These are phyloP conservation scores for Diaporthe longicolla DNA, from an alignment of 2,329 filamentous ascomycete species.

Conservation along the genomic window DNA sequence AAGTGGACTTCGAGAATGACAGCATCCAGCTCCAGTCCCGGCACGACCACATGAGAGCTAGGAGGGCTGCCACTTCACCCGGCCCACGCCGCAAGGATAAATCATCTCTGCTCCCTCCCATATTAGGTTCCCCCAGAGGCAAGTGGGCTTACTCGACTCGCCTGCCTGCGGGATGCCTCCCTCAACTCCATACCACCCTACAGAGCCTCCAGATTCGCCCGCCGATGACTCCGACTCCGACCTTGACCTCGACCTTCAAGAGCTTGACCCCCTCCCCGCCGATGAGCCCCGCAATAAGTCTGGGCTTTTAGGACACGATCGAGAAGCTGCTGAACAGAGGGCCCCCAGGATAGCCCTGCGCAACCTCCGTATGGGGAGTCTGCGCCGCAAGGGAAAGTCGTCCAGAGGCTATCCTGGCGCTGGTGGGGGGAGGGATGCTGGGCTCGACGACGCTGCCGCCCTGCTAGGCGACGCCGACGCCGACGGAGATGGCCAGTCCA, in stretches of 20 bases:
- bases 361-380: slow-evolving; percentile 76
- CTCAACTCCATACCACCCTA: slow-evolving; percentile 64
- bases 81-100: slow-evolving; percentile 38
- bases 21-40: slow-evolving; percentile 42
- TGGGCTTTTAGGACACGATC: slow-evolving; percentile 64
- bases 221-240: slow-evolving; percentile 83
- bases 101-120: slow-evolving; percentile 33
- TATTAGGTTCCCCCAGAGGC: slow-evolving; percentile 31
- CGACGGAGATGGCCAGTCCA: slow-evolving; percentile 57
- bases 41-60: slow-evolving; percentile 42
- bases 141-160: slow-evolving; percentile 38
- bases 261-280: slow-evolving; percentile 75
- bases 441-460: slow-evolving; percentile 76
- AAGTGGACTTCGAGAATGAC: slow-evolving; percentile 40
- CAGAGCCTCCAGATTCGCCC: slow-evolving; percentile 75
- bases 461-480: slow-evolving; percentile 66
- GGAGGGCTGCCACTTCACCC: slow-evolving; percentile 36
- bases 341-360: slow-evolving; percentile 78
- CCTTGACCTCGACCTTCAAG: slow-evolving; percentile 82
- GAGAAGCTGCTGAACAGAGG: slow-evolving; percentile 60
- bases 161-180: slow-evolving; percentile 68
- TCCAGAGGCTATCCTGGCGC: slow-evolving; percentile 72
- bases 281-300: slow-evolving; percentile 49
- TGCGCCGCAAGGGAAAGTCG: slow-evolving; percentile 70
- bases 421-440: slow-evolving; percentile 67